Percentiles rank a stretch among this genome's conserved stretches.
Evolutionary conservation across 495 filamentous ascomycete species (phyloP).

Genomic region (Penicillium desertorum): DNA sequence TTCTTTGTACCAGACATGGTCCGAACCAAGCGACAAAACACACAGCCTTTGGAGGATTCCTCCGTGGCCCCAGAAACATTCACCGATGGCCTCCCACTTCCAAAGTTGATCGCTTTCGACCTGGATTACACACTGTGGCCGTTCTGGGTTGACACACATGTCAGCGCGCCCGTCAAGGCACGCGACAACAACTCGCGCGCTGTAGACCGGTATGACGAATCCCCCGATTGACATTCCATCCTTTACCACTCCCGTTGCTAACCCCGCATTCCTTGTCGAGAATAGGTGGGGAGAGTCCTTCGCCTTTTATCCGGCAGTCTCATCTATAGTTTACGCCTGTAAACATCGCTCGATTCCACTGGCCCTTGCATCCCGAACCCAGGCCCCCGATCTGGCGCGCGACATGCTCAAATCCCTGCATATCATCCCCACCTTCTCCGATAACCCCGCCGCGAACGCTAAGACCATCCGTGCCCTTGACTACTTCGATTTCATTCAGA

Average conservation of each 20-base stretch:
- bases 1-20: conserved; percentile 26
- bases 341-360: conserved; percentile 58
- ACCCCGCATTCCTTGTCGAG: not conserved
- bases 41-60: conserved; percentile 39
- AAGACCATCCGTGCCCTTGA: conserved; percentile 59
- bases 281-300: conserved; percentile 70
- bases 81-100: conserved; percentile 75
- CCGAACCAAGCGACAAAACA: conserved; percentile 41
- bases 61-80: conserved; percentile 59
- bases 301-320: conserved; percentile 78
- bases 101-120: conserved; percentile 86
- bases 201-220: conserved; percentile 43
- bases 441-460: conserved; percentile 40
- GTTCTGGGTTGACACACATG: conserved; percentile 95
- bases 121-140: conserved; percentile 98
- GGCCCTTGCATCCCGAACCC: conserved; percentile 79
- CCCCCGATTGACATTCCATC: too few species aligned
- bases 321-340: conserved; percentile 65
- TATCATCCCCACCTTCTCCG: conserved; percentile 54
- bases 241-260: conserved; percentile 3
- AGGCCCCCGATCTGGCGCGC: conserved; percentile 73
- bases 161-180: conserved; percentile 73
- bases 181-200: conserved; percentile 56
- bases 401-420: conserved; percentile 77
- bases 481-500: conserved; percentile 81